Evolutionary conservation across 441 rosid genomes (phyloP), one percentile per base, ranked within the genome.

Genomic region (Bruguiera hainesii): DNA sequence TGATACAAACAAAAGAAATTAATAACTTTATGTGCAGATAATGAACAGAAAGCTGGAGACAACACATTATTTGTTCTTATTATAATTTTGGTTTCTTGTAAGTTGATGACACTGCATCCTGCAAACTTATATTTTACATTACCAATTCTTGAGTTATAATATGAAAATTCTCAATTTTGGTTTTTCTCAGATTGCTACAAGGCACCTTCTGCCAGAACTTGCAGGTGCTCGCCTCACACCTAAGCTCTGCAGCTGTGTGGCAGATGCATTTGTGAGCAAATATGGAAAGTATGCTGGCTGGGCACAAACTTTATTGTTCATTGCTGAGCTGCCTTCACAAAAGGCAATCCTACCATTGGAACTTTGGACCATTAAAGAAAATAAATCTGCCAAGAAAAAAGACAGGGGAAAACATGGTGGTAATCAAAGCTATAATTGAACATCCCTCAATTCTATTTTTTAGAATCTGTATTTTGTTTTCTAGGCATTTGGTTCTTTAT

Each of bases 281-380:
- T 93, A 93, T 70, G 97, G 97, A 19, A 86, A 83, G 68, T 87
- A 89, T 83, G 97, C 98, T 63, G 98, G 97, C 67, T 90, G 98
- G 97, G 97, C 98, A 53, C 98, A 93, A 72, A 90, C 94, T 63
- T 74, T 88, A 65, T 93, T 90, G 62, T 93, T 93, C 80, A 81
- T 90, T 60, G 91, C 98, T 1, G 98, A 93, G 66, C 74, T 93
- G 77, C 97, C 98, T 63, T 70, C 96, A 58, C 98, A 93, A 42
- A 90, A 86, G 68, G 77, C 90, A 55, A 79, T 85, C 61, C 61
- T 93, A 74, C 89, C 86, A 33, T 72, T 93, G 30, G 68, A 77
- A 74, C 67, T 76, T 56, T 69, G 65, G 66, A 66, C 71, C 61
- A 64, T 65, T 26, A 29, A 83, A 70, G 81, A 65, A 59, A 76